Base-by-base conservation (phyloP, 306 rosid species). In the Erythrophleum fordii region DNA sequence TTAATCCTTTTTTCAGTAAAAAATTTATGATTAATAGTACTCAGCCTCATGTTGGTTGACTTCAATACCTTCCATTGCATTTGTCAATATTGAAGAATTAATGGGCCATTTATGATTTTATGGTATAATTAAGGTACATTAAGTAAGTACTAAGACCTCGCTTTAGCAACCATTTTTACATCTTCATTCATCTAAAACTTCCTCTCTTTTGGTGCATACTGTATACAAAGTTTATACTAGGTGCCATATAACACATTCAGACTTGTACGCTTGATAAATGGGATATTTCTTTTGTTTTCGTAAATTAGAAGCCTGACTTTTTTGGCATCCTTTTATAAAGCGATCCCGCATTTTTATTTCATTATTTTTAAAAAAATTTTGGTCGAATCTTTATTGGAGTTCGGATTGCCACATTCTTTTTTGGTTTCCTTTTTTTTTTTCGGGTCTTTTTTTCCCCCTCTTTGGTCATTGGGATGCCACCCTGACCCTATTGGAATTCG, bases 321-420 rank as follows among this genome's bases (percentile, higher is more conserved):
- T 56, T 60, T 26, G 8, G 23, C 46, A 65, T 5, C 16, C 48
- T 2, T 18, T 18, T 65, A 49, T 10, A 68, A 45, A 55, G 61
- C 34, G 42, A 73, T 71, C 79, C 31, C 72, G 5, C 46, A 29
- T 48, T 28, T 73, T 5, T 56, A 59, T 81, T 64, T 85, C 16
- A 59, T 58, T 66, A 0, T 1, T 5, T 10, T 37, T 65, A 16
- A 6, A 13, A 3, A 12, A 4, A 1, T 64, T 35, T 62, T 31
- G 69, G 71, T 3, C 28, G 12, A 31, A 62, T 31, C 69, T 62
- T 39, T 0, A 16, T 34, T 29, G 17, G 20, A 61, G 68, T 31
- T 12, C 14, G 18, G 4, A 61, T 58, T 29, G 68, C 22, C 68
- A 61, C 0, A 26, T 13, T 59, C 14, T 12, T 58, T 16, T 58